phyloP scores from a whole-genome alignment of 108 stramenopile genomes.

The Cyclotella cryptica region DNA sequence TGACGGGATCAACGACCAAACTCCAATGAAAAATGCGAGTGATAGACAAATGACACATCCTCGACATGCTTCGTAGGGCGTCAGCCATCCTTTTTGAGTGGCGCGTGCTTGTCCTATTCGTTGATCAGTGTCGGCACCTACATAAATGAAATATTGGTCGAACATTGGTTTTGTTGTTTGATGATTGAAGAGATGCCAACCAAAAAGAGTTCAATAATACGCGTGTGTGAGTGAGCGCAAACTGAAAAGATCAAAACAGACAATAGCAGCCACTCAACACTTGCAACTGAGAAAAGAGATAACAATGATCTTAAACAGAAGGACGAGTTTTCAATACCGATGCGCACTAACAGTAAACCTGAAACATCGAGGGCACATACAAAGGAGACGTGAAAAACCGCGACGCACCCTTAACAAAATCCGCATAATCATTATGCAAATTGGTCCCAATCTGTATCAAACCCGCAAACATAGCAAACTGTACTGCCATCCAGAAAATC shows the following conservation, averaged over 20 bases:
- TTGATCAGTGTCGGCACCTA: slow-evolving; percentile 79
- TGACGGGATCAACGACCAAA: slow-evolving; percentile 52
- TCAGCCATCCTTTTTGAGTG: slow-evolving; percentile 91
- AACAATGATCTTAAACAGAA: no score
- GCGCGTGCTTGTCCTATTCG: slow-evolving; percentile 92
- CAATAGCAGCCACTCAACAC: neutral
- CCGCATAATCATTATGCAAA: slow-evolving; percentile 93
- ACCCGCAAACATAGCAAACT: slow-evolving; percentile 49
- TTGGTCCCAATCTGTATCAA: slow-evolving; percentile 89
- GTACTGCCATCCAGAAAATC: slow-evolving; percentile 19
- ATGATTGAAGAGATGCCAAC: neutral
- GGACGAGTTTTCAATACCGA: no score
- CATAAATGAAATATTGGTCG: neutral
- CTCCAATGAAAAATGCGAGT: slow-evolving; percentile 57
- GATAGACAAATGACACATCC: slow-evolving; percentile 64
- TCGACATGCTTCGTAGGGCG: slow-evolving; percentile 69
- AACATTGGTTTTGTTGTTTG: neutral
- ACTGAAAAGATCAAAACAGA: neutral
- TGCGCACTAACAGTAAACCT: no score
- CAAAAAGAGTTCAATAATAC: neutral
- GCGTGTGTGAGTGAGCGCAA: neutral
- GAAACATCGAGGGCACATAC: neutral
- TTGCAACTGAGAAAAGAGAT: no score
- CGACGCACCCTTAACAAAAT: slow-evolving; percentile 69
- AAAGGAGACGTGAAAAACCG: neutral